Percentiles rank a stretch among this genome's conserved stretches.
phyloP scores from a whole-genome alignment of 108 stramenopile species.

The Tribonema minus region DNA sequence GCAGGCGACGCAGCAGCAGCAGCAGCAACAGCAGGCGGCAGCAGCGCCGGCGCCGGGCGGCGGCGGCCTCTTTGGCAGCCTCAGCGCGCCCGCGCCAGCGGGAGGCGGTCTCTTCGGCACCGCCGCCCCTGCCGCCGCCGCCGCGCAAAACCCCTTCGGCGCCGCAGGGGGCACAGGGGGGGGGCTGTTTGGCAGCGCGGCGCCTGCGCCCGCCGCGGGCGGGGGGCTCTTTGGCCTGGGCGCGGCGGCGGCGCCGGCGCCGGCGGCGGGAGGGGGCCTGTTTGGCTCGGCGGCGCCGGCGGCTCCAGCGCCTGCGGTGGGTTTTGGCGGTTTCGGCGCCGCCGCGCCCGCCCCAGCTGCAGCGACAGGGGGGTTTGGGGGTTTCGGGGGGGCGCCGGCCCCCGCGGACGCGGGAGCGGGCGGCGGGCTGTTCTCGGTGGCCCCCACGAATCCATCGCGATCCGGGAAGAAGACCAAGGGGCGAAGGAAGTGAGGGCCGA shows the following conservation, averaged over 20 bases:
- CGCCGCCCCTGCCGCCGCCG: conserved; percentile 3
- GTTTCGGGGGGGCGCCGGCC: not conserved
- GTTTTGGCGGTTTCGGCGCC: not conserved
- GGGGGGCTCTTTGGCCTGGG: conserved; percentile 1
- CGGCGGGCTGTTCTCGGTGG: not conserved
- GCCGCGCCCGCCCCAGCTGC: not conserved
- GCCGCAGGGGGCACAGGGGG: not conserved
- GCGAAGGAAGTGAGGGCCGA: not conserved
- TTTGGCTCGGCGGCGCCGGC: conserved; percentile 1
- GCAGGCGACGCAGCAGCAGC: no score
- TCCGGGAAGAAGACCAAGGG: conserved; percentile 21
- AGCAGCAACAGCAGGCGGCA: not conserved
- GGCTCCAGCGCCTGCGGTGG: not conserved
- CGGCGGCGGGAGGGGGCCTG: conserved; percentile 9
- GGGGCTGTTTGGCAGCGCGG: conserved; percentile 9
- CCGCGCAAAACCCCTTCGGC: not conserved
- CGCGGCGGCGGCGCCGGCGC: conserved; percentile 2
- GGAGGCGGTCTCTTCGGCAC: not conserved
- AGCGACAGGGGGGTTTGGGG: no score
- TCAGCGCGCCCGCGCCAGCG: conserved; percentile 9
- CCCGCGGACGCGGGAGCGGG: not conserved
- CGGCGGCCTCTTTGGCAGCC: not conserved
- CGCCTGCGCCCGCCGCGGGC: not conserved
- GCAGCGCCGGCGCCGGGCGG: no score
- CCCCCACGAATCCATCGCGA: no score